Evolutionary conservation across 1,139 yeast genomes (phyloP).

Genomic region (Pichia sp.): DNA sequence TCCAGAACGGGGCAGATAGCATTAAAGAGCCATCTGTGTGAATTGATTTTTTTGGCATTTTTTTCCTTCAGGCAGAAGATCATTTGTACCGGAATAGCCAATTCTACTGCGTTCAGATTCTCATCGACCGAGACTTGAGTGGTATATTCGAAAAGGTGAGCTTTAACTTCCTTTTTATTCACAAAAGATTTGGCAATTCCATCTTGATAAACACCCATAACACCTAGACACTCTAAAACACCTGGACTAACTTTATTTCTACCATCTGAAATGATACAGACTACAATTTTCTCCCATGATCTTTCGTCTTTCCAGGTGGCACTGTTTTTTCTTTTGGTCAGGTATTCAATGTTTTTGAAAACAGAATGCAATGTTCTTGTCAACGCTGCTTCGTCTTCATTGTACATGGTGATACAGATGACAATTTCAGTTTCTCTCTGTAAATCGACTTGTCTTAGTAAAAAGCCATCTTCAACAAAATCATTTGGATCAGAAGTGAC

Average conservation of each 20-base stretch:
- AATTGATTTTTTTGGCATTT: conserved; percentile 84
- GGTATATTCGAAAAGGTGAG: conserved; percentile 91
- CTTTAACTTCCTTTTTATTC: conserved; percentile 81
- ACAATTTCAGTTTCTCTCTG: conserved; percentile 87
- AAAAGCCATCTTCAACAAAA: conserved; percentile 72
- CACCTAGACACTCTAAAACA: conserved; percentile 77
- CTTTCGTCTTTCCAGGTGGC: conserved; percentile 83
- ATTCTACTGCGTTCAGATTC: conserved; percentile 67
- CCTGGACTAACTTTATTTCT: conserved; percentile 78
- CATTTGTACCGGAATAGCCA: conserved; percentile 87
- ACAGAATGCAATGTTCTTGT: conserved; percentile 92
- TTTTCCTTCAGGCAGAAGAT: conserved; percentile 83
- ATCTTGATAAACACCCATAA: conserved; percentile 93
- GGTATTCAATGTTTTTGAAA: conserved; percentile 82
- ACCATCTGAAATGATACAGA: conserved; percentile 86
- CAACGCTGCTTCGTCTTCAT: conserved; percentile 81
- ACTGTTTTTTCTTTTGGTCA: conserved; percentile 72
- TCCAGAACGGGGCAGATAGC: conserved; percentile 86
- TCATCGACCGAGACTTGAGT: conserved; percentile 53
- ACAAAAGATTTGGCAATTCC: conserved; percentile 93
- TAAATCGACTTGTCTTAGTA: conserved; percentile 67
- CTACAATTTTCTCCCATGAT: conserved; percentile 93
- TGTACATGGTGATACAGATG: conserved; percentile 91
- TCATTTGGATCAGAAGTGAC: conserved; percentile 87
- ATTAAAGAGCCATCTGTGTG: conserved; percentile 92